Evolutionary conservation across 257 asterid species (phyloP).

Genomic region (Cordia subcordata): DNA sequence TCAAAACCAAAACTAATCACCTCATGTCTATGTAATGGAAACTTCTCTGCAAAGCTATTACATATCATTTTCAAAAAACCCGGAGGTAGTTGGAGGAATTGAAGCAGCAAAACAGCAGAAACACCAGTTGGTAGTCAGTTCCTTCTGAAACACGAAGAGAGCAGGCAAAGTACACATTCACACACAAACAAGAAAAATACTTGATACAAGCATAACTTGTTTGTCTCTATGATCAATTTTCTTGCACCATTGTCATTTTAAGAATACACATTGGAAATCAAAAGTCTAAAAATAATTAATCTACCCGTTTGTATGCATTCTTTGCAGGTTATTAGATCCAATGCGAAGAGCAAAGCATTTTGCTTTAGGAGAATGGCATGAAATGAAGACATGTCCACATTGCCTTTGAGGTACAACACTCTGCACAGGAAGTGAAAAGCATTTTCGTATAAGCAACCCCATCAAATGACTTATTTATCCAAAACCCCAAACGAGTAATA

Average conservation of each 20-base stretch:
- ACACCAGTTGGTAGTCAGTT: too few relatives aligned
- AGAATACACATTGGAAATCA: too few relatives aligned
- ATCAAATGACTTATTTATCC: neutral
- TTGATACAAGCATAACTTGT: neutral
- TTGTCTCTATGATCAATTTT: too few relatives aligned
- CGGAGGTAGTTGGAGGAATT: too few relatives aligned
- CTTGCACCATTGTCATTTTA: too few relatives aligned
- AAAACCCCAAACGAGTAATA: neutral
- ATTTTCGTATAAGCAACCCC: conserved; percentile 12
- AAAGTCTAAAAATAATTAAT: too few relatives aligned
- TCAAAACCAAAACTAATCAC: too few relatives aligned
- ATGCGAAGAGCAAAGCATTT: conserved; percentile 14
- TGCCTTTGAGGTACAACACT: conserved; percentile 20
- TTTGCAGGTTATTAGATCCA: conserved; percentile 11
- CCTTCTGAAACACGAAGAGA: neutral
- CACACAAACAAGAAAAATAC: neutral
- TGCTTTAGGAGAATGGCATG: conserved; percentile 15
- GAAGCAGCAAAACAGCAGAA: too few relatives aligned
- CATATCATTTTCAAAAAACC: too few relatives aligned
- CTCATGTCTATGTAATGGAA: too few relatives aligned
- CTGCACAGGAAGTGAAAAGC: conserved; percentile 20
- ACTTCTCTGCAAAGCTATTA: too few relatives aligned
- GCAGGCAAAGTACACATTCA: too few relatives aligned
- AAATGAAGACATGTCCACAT: conserved; percentile 10
- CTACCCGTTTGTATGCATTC: neutral